phyloP scores from a whole-genome alignment of 768 basidiomycete genomes.

The Boletellus ananiceps region DNA sequence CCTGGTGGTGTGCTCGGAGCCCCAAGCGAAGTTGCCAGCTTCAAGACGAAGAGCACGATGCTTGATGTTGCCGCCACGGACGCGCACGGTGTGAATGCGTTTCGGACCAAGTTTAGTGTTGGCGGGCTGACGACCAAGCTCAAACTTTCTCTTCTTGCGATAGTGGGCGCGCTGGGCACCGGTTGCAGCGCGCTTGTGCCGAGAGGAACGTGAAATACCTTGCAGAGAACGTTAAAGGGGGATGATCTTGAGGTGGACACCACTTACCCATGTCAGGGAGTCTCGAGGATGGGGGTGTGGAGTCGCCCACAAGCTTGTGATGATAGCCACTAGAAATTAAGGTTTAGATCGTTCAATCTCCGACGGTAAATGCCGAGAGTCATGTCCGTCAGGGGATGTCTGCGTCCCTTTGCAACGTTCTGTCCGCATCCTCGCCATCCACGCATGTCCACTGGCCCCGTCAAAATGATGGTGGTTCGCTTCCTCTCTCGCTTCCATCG shows the following conservation, averaged over 20 bases:
- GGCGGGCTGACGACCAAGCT: conserved; percentile 97
- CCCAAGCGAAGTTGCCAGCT: conserved; percentile 98
- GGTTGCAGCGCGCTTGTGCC: conserved; percentile 94
- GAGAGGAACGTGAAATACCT: conserved; percentile 97
- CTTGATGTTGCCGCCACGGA: conserved; percentile 94
- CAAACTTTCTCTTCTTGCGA: conserved; percentile 99
- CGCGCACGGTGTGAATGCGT: conserved; percentile 92
- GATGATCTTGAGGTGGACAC: conserved; percentile 21
- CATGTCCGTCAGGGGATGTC: too few relatives aligned
- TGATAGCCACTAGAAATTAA: conserved; percentile 44
- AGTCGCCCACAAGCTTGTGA: conserved; percentile 38
- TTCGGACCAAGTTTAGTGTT: conserved; percentile 95
- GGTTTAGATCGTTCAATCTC: conserved; percentile 33
- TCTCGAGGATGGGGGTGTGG: conserved; percentile 56
- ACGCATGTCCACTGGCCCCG: conserved; percentile 16
- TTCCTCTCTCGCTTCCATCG: conserved; percentile 22
- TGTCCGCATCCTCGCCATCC: conserved; percentile 11
- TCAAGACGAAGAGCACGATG: conserved; percentile 96
- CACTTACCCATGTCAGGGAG: conserved; percentile 72
- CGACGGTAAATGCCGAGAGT: conserved; percentile 19
- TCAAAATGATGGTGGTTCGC: conserved; percentile 20
- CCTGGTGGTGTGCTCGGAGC: conserved; percentile 85
- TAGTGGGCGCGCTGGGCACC: conserved; percentile 92
- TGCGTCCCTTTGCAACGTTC: conserved; percentile 6
- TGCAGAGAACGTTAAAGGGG: conserved; percentile 10